phyloP scores from a whole-genome alignment of 257 asterid species.

The Nicotiana obtusifolia region DNA sequence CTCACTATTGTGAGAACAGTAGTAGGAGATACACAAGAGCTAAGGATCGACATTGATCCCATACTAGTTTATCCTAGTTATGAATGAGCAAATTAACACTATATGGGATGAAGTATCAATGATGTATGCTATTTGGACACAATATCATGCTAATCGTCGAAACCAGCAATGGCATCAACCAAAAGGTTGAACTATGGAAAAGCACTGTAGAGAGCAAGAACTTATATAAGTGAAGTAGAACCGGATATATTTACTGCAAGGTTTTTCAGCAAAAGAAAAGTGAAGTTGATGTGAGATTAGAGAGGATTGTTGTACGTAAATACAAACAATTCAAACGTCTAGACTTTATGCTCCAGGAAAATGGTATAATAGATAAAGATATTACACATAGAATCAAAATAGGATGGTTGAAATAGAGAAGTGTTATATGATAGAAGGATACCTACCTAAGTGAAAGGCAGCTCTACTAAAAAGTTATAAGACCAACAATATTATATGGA shows the following conservation, averaged over 20 bases:
- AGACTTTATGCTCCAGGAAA: not conserved
- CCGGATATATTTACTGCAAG: not conserved
- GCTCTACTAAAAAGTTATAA: not conserved
- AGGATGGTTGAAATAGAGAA: not conserved
- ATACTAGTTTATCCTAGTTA: not conserved
- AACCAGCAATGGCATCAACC: not conserved
- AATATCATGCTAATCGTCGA: not conserved
- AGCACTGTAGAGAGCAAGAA: not conserved
- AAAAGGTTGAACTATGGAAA: not conserved
- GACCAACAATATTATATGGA: not conserved
- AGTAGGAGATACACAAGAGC: too few species aligned
- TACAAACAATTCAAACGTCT: not conserved
- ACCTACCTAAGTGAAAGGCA: conserved; percentile 3
- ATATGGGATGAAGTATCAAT: too few species aligned
- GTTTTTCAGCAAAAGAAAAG: not conserved
- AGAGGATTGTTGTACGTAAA: not conserved
- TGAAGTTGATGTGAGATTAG: not conserved
- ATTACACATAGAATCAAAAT: not conserved
- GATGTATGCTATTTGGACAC: not conserved
- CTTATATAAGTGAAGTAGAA: not conserved
- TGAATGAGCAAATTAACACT: not conserved
- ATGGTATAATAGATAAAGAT: not conserved
- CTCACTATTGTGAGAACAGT: too few species aligned
- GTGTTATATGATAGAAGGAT: not conserved
- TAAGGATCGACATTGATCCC: not conserved